Percentiles rank a stretch among this genome's conserved stretches.
Evolutionary conservation across 352 stramenopile genomes (phyloP).

Genomic region (Saprolegnia parasitica): DNA sequence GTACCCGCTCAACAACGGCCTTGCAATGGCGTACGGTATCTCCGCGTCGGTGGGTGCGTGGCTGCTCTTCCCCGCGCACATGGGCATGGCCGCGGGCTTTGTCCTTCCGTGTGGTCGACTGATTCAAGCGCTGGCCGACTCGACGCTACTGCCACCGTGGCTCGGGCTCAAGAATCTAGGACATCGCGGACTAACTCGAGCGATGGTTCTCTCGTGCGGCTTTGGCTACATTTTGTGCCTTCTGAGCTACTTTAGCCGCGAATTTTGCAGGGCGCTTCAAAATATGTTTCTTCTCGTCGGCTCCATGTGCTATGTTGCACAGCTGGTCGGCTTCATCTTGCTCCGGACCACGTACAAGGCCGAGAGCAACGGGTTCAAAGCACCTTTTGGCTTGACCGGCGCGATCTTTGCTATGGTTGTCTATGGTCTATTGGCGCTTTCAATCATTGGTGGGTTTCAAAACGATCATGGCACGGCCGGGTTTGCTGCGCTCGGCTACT

Average conservation of each 20-base stretch:
- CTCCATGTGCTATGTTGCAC: not conserved
- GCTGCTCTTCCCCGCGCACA: slow-evolving; percentile 11
- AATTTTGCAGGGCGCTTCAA: not conserved
- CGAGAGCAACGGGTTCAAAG: slow-evolving; percentile 7
- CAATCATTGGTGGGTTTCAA: slow-evolving; percentile 14
- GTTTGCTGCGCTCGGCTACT: not conserved
- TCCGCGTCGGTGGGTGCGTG: not conserved
- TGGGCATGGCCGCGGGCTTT: slow-evolving; percentile 13
- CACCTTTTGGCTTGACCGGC: not conserved
- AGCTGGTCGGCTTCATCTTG: slow-evolving; percentile 5
- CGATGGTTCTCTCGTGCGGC: not conserved
- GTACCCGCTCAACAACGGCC: not conserved
- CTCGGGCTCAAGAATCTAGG: not conserved
- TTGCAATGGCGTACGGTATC: not conserved
- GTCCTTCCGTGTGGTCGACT: not conserved
- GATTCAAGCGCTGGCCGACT: slow-evolving; percentile 12
- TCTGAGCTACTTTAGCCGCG: not conserved
- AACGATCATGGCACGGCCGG: not conserved
- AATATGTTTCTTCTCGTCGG: slow-evolving; percentile 7
- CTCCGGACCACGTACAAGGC: slow-evolving; percentile 20
- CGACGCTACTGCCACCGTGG: not conserved
- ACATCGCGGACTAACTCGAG: not conserved
- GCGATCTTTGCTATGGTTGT: not conserved
- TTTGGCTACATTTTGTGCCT: not conserved
- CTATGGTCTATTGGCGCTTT: not conserved